Evolutionary conservation across 1,284 basidiomycete genomes (phyloP), one percentile per base, ranked within the genome.

Genomic region (Bjerkandera adusta): DNA sequence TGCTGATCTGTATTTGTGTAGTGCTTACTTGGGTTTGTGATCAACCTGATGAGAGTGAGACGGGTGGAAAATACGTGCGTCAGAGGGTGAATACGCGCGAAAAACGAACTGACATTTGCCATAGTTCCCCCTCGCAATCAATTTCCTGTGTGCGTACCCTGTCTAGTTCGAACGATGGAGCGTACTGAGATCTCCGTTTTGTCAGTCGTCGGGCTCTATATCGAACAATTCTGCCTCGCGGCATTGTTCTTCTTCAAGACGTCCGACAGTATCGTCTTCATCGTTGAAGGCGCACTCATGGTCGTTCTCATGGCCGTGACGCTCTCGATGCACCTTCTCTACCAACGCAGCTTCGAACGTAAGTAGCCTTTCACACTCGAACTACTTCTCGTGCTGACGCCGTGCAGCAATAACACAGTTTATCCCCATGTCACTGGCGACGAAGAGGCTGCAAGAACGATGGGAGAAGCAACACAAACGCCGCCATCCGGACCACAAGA

Each of bases 101-200:
- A n/a, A n/a, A n/a, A n/a, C n/a, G n/a, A n/a, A 18, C 29, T 45
- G 55, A 51, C 15, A 18, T 21, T 75, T 75, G 4, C 57, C 69
- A 7, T 87, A 89, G 70, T 90, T 89, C 66, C 85, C 86, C 22
- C 81, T 87, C 68, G 85, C 86, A 86, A 53, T 77, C 75, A 22
- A 85, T 85, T 60, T 69, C 40, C 43, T 89, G 41, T 89, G 72
- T 75, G 60, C 44, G 71, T 26, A 8, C 12, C 25, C 20, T 20
- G 2, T 12, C 24, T 24, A 34, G 27, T 13, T 33, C 16, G 26
- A 32, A 22, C 25, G 26, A 45, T 29, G 22, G 26, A 30, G 25
- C 24, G 30, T 32, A 15, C 32, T 53, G 43, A 47, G 29, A 27
- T n/a, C n/a, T n/a, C n/a, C n/a, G 38, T 21, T 11, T 6, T 45